Conservation (phyloP, 2,329 filamentous ascomycete genomes). For the Cytospora schulzeri region DNA sequence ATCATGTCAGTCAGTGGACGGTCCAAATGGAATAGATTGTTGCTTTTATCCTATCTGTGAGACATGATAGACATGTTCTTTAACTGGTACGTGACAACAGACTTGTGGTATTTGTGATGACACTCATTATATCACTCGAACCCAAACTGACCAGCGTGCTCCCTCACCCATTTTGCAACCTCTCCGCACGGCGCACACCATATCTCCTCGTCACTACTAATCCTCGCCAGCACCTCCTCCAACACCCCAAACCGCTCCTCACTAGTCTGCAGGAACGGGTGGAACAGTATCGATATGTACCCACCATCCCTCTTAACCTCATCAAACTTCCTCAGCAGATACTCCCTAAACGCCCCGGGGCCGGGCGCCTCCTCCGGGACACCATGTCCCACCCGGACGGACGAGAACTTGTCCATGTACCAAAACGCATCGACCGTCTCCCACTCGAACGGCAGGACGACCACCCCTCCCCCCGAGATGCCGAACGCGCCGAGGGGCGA, state of each 20-base stretch:
- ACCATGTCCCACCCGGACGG: constrained; percentile 30
- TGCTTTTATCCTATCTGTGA: too few relatives aligned
- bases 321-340: constrained; percentile 31
- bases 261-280: constrained; percentile 34
- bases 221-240: constrained; percentile 31
- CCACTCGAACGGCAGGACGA: constrained; percentile 38
- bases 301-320: constrained; percentile 29
- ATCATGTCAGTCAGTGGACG: neutral
- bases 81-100: neutral
- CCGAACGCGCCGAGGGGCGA: constrained; percentile 34
- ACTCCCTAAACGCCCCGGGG: constrained; percentile 30
- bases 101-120: too few relatives aligned
- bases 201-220: constrained; percentile 31
- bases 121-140: neutral
- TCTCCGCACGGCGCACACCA: constrained; percentile 36
- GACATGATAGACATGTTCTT: too few relatives aligned
- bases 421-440: constrained; percentile 36
- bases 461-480: constrained; percentile 21
- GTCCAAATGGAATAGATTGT: neutral
- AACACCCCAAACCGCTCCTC: constrained; percentile 35
- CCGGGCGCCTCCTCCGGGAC: constrained; percentile 25
- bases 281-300: constrained; percentile 36
- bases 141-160: constrained; percentile 27
- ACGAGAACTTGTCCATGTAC: constrained; percentile 36
- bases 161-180: constrained; percentile 33